These are phyloP conservation scores for Umbilicus rupestris DNA, from an alignment of 164 flowering plant species.

Conservation along the genomic window DNA sequence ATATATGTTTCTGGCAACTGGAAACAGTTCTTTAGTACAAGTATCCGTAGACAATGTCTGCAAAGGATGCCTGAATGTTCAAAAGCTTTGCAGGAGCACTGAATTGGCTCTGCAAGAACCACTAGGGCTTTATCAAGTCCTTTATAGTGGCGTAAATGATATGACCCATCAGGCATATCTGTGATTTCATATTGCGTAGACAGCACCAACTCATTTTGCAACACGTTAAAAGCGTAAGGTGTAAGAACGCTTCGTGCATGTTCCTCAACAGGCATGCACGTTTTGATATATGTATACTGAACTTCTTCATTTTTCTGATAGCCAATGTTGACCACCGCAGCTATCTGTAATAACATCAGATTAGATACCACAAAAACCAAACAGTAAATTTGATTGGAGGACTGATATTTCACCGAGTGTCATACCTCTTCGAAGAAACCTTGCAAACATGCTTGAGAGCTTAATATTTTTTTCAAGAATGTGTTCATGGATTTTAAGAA, in stretches of 20 bases:
- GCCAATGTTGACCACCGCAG: constrained; percentile 22
- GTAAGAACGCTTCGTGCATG: constrained; percentile 52
- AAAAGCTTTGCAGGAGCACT: constrained; percentile 61
- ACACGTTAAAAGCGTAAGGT: constrained; percentile 48
- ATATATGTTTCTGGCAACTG: constrained; percentile 59
- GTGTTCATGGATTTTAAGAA: constrained; percentile 33
- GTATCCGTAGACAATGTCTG: constrained; percentile 54
- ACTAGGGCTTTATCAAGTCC: constrained; percentile 39
- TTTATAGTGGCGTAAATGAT: constrained; percentile 43
- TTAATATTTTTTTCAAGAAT: constrained; percentile 39
- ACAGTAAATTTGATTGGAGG: background rate
- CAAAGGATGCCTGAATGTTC: constrained; percentile 58
- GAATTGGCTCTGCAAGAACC: constrained; percentile 46
- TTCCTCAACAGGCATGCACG: constrained; percentile 57
- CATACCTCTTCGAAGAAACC: constrained; percentile 59
- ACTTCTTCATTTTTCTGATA: constrained; percentile 28
- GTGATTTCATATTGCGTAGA: constrained; percentile 52
- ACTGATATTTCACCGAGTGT: background rate
- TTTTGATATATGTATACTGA: constrained; percentile 30
- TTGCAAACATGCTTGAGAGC: constrained; percentile 38
- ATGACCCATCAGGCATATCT: constrained; percentile 51
- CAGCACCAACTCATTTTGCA: constrained; percentile 46
- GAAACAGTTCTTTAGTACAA: constrained; percentile 48
- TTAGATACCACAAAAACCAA: background rate
- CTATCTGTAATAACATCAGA: constrained; percentile 27